Base-by-base conservation (phyloP, 2,329 filamentous ascomycete species). In the Ambrosiella cleistominuta region DNA sequence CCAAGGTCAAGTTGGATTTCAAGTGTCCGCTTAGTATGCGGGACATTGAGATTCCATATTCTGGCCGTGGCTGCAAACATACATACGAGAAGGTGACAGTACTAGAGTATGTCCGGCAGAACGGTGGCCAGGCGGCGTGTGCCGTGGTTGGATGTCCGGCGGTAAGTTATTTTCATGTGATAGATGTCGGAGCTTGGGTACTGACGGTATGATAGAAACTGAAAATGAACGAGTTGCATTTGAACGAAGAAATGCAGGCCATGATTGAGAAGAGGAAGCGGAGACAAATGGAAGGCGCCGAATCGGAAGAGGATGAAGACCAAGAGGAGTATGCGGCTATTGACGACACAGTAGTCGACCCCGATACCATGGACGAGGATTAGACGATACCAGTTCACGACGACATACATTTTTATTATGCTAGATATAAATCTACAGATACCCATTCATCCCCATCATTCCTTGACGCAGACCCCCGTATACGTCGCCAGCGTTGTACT, bases 11-110 rank as follows among this genome's bases (percentile, higher is more conserved):
- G 3, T 74, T 82, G 56, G 84, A 79, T 66, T 78, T 83, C 38
- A 82, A 79, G 64, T 90, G 86, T 64, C 84, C 85, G 0, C 67
- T 90, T 17, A 85, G 84, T 0, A 71, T 88, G 62, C 72, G 73
- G 56, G 72, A 77, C 50, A 82, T 88, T 71, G 70, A 72, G 47
- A 76, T 87, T 56, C 86, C 86, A 0, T 81, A 79, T 64, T 85
- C 78, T 58, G 86, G 79, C 64, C 70, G 66, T 12, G 78, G 79
- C 62, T 90, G 86, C 71, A 81, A 78, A 58, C 86, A 90, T 67
- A 82, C 78, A 0, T 90, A 87, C 66, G 83, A 90, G 65, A 83
- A 79, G 67, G 65, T 67, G 1, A 79, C 80, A 0, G 82, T 90
- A 44, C 59, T 78, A 27, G 75, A 80, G n/a, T 72, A 72, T 61